These are phyloP conservation scores for Fragaria ananassa DNA, from an alignment of 306 rosid genomes.

Conservation along the genomic window DNA sequence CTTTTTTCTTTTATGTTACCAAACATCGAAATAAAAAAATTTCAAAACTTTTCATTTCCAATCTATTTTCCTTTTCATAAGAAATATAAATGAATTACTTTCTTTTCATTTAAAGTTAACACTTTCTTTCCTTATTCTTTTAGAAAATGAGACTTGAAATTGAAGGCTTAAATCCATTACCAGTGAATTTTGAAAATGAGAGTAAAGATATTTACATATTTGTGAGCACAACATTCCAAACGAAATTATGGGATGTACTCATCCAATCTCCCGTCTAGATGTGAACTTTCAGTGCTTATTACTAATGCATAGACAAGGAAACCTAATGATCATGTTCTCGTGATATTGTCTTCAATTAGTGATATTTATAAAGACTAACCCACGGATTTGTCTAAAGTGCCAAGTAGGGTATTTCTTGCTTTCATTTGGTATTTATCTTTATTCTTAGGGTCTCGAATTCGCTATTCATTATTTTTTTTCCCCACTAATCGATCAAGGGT, in stretches of 20 bases:
- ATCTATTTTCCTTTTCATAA: too few relatives aligned
- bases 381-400: not conserved
- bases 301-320: not conserved
- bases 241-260: not conserved
- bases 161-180: too few relatives aligned
- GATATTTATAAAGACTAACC: not conserved
- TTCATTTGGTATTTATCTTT: not conserved
- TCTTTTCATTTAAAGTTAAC: too few relatives aligned
- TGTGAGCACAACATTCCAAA: not conserved
- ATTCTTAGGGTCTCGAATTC: not conserved
- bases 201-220: too few relatives aligned
- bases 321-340: not conserved
- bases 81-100: too few relatives aligned
- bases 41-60: fast-evolving
- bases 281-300: not conserved
- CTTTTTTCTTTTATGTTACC: too few relatives aligned
- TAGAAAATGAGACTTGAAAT: not conserved
- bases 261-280: not conserved
- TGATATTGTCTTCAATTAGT: not conserved
- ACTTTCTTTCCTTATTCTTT: too few relatives aligned
- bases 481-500: not conserved
- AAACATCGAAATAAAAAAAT: too few relatives aligned
- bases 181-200: not conserved
- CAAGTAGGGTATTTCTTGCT: not conserved
- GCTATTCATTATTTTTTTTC: not conserved